Conservation (phyloP, 1,284 basidiomycete genomes). For the Boletus subluridellus region DNA sequence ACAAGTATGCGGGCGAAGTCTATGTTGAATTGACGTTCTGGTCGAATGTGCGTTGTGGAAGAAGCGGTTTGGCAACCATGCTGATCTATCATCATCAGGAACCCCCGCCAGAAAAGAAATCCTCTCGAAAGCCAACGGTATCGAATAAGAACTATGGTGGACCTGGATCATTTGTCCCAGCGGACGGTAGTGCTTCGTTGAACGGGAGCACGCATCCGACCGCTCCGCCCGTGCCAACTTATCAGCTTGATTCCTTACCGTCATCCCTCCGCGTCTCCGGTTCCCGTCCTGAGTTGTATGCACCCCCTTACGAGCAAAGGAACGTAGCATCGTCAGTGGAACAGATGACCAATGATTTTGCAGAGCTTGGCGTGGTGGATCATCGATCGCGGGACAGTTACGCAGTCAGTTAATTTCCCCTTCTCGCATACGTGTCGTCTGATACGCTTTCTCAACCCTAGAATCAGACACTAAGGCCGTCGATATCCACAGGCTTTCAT, state of each 20-base stretch:
- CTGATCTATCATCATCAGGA: conserved; percentile 45
- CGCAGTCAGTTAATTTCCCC: conserved; percentile 48
- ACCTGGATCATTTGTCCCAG: conserved; percentile 67
- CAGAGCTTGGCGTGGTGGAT: conserved; percentile 58
- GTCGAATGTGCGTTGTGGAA: conserved; percentile 75
- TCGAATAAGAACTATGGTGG: conserved; percentile 67
- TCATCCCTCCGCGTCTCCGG: conserved; percentile 55
- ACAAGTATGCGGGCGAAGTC: conserved; percentile 90
- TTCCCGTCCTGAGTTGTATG: conserved; percentile 68
- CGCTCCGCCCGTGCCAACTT: conserved; percentile 40
- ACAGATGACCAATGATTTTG: conserved; percentile 57
- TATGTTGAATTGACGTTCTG: conserved; percentile 95
- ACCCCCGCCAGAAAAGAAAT: conserved; percentile 68
- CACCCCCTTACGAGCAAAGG: conserved; percentile 61
- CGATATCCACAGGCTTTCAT: conserved; percentile 40
- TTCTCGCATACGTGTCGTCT: conserved; percentile 5
- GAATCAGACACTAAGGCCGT: conserved; percentile 39
- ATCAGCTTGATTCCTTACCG: conserved; percentile 53
- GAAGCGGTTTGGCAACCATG: background rate
- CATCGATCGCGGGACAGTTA: conserved; percentile 56
- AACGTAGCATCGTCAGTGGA: conserved; percentile 44
- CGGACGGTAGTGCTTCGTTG: conserved; percentile 39
- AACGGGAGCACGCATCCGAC: conserved; percentile 23
- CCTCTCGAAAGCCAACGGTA: conserved; percentile 47
- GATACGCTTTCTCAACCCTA: conserved; percentile 32